These are phyloP conservation scores for Trichoderma gamsii DNA, from an alignment of 495 filamentous ascomycete genomes.

Conservation along the genomic window DNA sequence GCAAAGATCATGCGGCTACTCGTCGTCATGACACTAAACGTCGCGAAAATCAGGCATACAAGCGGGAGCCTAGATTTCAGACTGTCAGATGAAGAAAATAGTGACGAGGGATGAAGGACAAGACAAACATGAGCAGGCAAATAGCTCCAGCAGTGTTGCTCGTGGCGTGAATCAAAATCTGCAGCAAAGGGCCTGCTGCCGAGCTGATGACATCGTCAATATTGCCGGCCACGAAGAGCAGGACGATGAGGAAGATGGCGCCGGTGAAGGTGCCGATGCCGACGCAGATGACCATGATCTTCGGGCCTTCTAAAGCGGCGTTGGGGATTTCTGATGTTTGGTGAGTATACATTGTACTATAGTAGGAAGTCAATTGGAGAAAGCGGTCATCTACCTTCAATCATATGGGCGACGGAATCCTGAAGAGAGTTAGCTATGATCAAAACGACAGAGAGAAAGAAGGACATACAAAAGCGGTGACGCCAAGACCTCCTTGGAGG, in stretches of 20 bases:
- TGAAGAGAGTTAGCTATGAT: background rate
- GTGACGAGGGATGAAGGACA: too few relatives aligned
- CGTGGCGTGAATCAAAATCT: background rate
- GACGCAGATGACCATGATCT: conserved; percentile 11
- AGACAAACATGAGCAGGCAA: background rate
- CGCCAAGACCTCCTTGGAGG: conserved; percentile 2
- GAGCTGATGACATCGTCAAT: conserved; percentile 3
- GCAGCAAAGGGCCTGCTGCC: background rate
- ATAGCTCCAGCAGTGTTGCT: conserved; percentile 9
- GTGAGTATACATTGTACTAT: background rate
- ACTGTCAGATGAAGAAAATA: too few relatives aligned
- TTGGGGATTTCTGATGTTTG: background rate
- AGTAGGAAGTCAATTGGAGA: too few relatives aligned
- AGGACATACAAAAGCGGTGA: background rate
- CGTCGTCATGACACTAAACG: conserved; percentile 10
- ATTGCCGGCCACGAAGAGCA: conserved; percentile 8
- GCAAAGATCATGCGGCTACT: conserved; percentile 5
- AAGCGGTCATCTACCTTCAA: background rate
- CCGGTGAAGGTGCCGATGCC: conserved; percentile 10
- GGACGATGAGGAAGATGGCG: conserved; percentile 12
- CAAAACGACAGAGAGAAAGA: background rate
- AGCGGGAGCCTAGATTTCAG: background rate
- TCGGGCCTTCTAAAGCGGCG: background rate
- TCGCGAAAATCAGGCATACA: background rate
- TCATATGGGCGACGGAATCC: conserved; percentile 8